Percentiles rank a stretch among this genome's conserved stretches.
phyloP scores from a whole-genome alignment of 495 filamentous ascomycete species.

The Clohesyomyces aquaticus region DNA sequence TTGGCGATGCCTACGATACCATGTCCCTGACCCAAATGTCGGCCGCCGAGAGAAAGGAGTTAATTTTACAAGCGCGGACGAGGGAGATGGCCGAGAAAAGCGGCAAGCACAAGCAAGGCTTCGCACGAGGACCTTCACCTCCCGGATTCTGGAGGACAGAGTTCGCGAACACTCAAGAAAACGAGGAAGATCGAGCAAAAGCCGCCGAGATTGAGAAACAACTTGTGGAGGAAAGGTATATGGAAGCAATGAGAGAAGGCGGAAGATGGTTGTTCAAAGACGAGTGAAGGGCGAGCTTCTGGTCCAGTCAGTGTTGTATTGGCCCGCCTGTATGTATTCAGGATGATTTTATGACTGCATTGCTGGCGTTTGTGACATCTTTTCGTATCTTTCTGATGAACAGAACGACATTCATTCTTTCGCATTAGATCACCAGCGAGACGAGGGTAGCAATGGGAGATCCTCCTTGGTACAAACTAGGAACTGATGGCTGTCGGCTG shows the following conservation, averaged over 20 bases:
- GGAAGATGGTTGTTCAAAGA: constrained; percentile 82
- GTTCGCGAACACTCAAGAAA: constrained; percentile 84
- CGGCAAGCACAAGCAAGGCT: constrained; percentile 77
- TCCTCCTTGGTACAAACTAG: no score
- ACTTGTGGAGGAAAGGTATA: constrained; percentile 72
- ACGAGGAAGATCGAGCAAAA: constrained; percentile 62
- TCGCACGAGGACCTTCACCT: constrained; percentile 69
- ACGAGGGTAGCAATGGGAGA: no score
- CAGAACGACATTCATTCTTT: no score
- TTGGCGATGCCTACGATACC: constrained; percentile 58
- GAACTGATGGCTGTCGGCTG: no score
- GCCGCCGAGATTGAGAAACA: constrained; percentile 61
- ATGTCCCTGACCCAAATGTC: constrained; percentile 32
- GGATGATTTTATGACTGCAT: neutral
- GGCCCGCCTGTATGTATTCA: neutral
- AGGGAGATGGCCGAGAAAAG: constrained; percentile 67
- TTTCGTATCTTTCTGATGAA: no score
- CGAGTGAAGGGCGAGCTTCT: constrained; percentile 50
- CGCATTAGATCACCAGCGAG: no score
- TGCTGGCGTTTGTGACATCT: no score
- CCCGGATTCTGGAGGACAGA: constrained; percentile 90
- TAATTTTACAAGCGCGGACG: constrained; percentile 70
- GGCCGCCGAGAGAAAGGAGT: constrained; percentile 54
- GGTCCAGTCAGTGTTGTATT: neutral
- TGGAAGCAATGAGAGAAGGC: constrained; percentile 76